Evolutionary conservation across 257 asterid species (phyloP).

Genomic region (Forsythia suspensa): DNA sequence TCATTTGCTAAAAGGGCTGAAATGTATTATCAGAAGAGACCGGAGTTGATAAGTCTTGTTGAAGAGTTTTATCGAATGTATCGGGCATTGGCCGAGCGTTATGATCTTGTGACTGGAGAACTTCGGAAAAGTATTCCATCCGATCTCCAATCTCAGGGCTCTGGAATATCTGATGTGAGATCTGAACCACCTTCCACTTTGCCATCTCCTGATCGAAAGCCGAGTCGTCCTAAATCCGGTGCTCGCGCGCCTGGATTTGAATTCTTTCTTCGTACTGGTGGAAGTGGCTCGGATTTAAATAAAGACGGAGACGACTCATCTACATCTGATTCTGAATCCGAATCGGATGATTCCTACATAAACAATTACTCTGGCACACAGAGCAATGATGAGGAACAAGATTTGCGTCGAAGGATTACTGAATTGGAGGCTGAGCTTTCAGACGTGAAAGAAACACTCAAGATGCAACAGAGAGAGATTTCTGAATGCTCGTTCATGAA

Average conservation of each 20-base stretch:
- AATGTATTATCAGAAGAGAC: conserved; percentile 68
- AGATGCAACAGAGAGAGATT: conserved; percentile 34
- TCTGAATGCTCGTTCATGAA: conserved; percentile 25
- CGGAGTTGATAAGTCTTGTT: conserved; percentile 57
- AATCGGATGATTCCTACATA: conserved; percentile 80
- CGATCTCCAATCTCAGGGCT: conserved; percentile 89
- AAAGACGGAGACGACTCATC: conserved; percentile 82
- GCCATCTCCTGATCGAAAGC: conserved; percentile 52
- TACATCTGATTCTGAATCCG: conserved; percentile 72
- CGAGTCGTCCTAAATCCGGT: conserved; percentile 51
- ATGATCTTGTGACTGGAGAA: conserved; percentile 69
- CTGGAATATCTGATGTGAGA: conserved; percentile 70
- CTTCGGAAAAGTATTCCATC: conserved; percentile 61
- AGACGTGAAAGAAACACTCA: conserved; percentile 58
- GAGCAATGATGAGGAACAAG: conserved; percentile 58
- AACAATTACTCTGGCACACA: conserved; percentile 51
- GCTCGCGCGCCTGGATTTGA: conserved; percentile 89
- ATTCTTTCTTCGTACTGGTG: conserved; percentile 55
- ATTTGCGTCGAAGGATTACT: conserved; percentile 42
- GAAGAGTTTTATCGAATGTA: conserved; percentile 70
- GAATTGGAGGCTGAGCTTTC: conserved; percentile 73
- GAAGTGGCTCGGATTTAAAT: conserved; percentile 55
- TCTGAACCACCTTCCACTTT: conserved; percentile 60
- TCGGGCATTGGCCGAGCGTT: conserved; percentile 69
- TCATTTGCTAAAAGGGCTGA: conserved; percentile 78